These are phyloP conservation scores for Blastobotrys indianensis DNA, from an alignment of 1,139 yeast genomes.

Conservation along the genomic window DNA sequence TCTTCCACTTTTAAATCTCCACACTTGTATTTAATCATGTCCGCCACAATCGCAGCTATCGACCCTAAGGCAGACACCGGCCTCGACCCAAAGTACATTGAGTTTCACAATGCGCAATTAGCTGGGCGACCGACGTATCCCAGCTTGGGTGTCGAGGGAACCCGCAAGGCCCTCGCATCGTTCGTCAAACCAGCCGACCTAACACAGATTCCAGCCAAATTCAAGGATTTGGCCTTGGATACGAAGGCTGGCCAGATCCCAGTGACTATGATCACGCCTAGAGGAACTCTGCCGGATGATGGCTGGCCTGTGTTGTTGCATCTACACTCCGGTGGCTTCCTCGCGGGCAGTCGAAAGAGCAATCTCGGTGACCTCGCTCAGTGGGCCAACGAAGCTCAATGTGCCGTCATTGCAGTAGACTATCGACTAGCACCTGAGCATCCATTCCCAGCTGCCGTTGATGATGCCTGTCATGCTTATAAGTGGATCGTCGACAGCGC, in stretches of 20 bases:
- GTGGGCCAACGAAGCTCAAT: slow-evolving; percentile 29
- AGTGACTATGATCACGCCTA: slow-evolving; percentile 1
- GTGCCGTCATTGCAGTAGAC: slow-evolving; percentile 29
- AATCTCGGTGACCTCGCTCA: slow-evolving; percentile 2
- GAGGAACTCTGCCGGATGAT: slow-evolving; percentile 2
- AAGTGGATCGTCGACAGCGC: slow-evolving; percentile 19
- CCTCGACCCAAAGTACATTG: slow-evolving; percentile 36
- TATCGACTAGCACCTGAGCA: slow-evolving; percentile 45
- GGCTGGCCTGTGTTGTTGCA: slow-evolving; percentile 10
- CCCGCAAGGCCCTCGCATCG: not conserved
- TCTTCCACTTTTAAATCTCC: not conserved
- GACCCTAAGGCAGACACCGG: slow-evolving; percentile 17
- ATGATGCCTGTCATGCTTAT: slow-evolving; percentile 41
- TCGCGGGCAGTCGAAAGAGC: slow-evolving; percentile 4
- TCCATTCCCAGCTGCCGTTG: slow-evolving; percentile 45
- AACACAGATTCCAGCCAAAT: not conserved
- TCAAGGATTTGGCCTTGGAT: not conserved
- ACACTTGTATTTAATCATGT: no score
- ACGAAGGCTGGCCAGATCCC: slow-evolving; percentile 2
- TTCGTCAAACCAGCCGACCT: not conserved
- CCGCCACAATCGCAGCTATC: not conserved
- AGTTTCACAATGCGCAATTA: slow-evolving; percentile 34
- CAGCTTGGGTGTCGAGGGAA: not conserved
- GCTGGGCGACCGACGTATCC: slow-evolving; percentile 3
- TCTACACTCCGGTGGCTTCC: slow-evolving; percentile 10